Evolutionary conservation across 2,329 filamentous ascomycete species (phyloP).

Genomic region (Ophiocordyceps camponoti-floridani): DNA sequence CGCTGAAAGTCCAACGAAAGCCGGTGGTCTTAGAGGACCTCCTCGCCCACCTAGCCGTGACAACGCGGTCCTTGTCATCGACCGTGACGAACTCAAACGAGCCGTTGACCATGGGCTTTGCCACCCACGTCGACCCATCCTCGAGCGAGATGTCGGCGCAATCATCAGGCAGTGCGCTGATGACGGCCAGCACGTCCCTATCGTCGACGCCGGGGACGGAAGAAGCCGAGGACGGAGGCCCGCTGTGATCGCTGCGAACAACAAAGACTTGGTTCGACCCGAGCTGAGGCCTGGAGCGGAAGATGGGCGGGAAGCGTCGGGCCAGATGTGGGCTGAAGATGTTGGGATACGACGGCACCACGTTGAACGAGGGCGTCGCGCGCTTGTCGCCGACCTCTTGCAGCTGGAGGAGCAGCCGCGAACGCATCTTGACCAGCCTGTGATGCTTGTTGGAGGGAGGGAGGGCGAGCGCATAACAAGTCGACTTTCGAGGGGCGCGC

Average conservation of each 20-base stretch:
- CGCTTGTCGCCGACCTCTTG: constrained; percentile 46
- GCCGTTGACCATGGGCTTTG: constrained; percentile 31
- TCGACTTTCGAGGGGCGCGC: constrained; percentile 34
- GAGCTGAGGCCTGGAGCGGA: constrained; percentile 43
- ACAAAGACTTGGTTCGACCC: constrained; percentile 54
- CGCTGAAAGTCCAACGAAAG: constrained; percentile 56
- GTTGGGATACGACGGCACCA: constrained; percentile 48
- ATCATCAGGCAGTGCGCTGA: constrained; percentile 41
- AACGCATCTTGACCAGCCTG: constrained; percentile 47
- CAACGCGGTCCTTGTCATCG: constrained; percentile 36
- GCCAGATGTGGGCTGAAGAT: constrained; percentile 40
- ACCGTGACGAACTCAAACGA: constrained; percentile 49
- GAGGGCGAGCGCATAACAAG: constrained; percentile 48
- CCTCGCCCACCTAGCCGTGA: constrained; percentile 53
- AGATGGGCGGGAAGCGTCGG: constrained; percentile 44
- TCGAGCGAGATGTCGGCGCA: constrained; percentile 48
- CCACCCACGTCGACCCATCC: constrained; percentile 42
- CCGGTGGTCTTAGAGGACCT: constrained; percentile 12
- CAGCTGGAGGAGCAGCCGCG: constrained; percentile 52
- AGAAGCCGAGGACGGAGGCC: constrained; percentile 11
- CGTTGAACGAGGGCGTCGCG: constrained; percentile 51
- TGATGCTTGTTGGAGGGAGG: constrained; percentile 48
- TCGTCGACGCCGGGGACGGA: constrained; percentile 25
- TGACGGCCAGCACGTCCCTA: constrained; percentile 44
- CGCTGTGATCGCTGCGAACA: constrained; percentile 52